Percentiles rank a stretch among this genome's conserved stretches.
phyloP scores from a whole-genome alignment of 768 basidiomycete genomes.

The Boletus reticulatus region DNA sequence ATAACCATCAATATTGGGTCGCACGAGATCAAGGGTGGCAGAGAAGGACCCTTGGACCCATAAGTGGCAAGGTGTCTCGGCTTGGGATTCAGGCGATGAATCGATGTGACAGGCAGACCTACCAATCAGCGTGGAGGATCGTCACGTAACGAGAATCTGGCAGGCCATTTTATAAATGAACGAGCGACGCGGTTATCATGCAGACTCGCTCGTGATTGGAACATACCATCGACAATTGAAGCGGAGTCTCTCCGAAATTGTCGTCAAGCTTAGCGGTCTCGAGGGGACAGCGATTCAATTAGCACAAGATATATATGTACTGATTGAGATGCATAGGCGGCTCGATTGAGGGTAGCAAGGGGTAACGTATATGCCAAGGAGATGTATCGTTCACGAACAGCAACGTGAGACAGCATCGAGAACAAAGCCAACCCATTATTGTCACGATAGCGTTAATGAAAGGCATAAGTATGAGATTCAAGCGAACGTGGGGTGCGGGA shows the following conservation, averaged over 20 bases:
- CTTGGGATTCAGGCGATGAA: no score
- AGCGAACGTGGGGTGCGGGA: slow-evolving; percentile 29
- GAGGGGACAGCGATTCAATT: neutral
- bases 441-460: slow-evolving; percentile 29
- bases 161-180: no score
- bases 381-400: slow-evolving; percentile 22
- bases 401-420: slow-evolving; percentile 21
- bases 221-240: neutral
- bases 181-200: no score
- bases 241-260: neutral
- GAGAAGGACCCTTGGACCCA: slow-evolving; percentile 13
- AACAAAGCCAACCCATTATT: slow-evolving; percentile 21
- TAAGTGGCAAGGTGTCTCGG: slow-evolving; percentile 3
- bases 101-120: neutral
- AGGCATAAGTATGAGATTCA: slow-evolving; percentile 32
- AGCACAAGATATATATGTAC: slow-evolving; percentile 6
- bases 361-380: slow-evolving; percentile 23
- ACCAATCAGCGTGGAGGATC: slow-evolving; percentile 2
- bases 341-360: slow-evolving; percentile 12
- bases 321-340: slow-evolving; percentile 5
- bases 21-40: slow-evolving; percentile 15
- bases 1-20: slow-evolving; percentile 1
- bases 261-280: slow-evolving; percentile 6
- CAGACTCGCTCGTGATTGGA: no score
- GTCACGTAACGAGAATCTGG: slow-evolving; percentile 11